phyloP scores from a whole-genome alignment of 2,329 filamentous ascomycete species.

The Beauveria scarabaeidicola region DNA sequence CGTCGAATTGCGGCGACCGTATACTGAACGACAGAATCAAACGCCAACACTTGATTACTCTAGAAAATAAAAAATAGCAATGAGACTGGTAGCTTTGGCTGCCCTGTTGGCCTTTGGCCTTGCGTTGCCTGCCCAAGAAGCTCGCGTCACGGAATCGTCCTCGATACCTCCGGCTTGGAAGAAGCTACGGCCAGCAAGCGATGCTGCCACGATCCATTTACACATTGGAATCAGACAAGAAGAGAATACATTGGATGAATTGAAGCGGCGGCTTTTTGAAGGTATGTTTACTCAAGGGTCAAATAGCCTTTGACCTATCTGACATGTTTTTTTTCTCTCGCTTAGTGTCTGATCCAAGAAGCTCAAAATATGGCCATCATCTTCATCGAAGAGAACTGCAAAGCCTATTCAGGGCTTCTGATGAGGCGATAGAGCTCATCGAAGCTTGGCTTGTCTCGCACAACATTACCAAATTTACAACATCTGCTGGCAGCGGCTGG shows the following conservation, averaged over 20 bases:
- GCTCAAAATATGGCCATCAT: not conserved
- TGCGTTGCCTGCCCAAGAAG: not conserved
- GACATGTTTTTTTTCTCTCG: not conserved
- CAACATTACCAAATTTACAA: not conserved
- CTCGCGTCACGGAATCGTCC: not conserved
- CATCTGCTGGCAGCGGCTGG: not conserved
- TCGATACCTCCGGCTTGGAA: not conserved
- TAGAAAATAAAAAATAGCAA: not conserved
- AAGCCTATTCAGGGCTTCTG: not conserved
- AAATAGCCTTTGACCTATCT: not conserved
- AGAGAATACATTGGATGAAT: not conserved
- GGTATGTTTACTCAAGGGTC: not conserved
- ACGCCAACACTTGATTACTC: too few species aligned
- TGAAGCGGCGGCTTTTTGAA: slow-evolving; percentile 2
- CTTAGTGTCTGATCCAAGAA: slow-evolving; percentile 1
- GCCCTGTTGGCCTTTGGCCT: not conserved
- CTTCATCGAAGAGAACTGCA: not conserved
- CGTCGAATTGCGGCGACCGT: not conserved
- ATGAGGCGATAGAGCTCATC: not conserved
- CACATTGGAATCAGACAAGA: slow-evolving; percentile 4
- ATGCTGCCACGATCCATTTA: not conserved
- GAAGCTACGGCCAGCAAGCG: not conserved
- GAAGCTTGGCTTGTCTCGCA: not conserved
- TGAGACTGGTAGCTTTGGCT: not conserved
- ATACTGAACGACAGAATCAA: not conserved